These are phyloP conservation scores for Suillus cothurnatus DNA, from an alignment of 768 basidiomycete genomes.

Conservation along the genomic window DNA sequence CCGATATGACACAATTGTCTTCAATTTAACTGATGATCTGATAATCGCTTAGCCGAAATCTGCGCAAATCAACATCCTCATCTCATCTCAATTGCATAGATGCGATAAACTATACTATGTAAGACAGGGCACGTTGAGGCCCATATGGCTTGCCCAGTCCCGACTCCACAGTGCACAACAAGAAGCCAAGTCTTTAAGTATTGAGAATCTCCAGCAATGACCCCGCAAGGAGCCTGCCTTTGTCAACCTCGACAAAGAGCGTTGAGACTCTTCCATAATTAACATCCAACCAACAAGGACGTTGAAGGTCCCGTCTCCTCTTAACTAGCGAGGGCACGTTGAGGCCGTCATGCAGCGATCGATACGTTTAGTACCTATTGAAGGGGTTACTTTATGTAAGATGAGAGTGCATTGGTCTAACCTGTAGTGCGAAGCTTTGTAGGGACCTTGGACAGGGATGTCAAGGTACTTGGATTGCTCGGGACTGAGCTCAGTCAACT, in stretches of 20 bases:
- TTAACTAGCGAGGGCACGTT: slow-evolving; percentile 71
- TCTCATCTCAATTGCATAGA: slow-evolving; percentile 9
- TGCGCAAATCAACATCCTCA: neutral
- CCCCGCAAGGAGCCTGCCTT: slow-evolving; percentile 13
- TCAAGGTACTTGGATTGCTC: slow-evolving; percentile 91
- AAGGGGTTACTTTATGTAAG: slow-evolving; percentile 5
- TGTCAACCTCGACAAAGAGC: slow-evolving; percentile 40
- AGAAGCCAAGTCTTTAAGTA: slow-evolving; percentile 17
- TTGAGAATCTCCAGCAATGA: slow-evolving; percentile 15
- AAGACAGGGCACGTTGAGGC: slow-evolving; percentile 41
- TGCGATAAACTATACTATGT: slow-evolving; percentile 7
- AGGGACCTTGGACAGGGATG: slow-evolving; percentile 80
- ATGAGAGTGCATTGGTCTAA: slow-evolving; percentile 24
- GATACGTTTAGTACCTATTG: slow-evolving; percentile 31
- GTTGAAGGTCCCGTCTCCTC: slow-evolving; percentile 68
- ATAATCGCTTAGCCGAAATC: neutral
- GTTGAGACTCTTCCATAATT: slow-evolving; percentile 53
- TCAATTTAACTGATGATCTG: too few species aligned
- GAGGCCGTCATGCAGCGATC: slow-evolving; percentile 57
- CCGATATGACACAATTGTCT: too few species aligned
- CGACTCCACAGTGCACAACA: slow-evolving; percentile 16
- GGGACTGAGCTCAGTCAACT: slow-evolving; percentile 74
- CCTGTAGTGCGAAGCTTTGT: slow-evolving; percentile 75
- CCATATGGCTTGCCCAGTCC: slow-evolving; percentile 20
- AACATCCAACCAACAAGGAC: slow-evolving; percentile 50